Evolutionary conservation across 2,329 filamentous ascomycete species (phyloP).

Genomic region (Apiospora arundinis): DNA sequence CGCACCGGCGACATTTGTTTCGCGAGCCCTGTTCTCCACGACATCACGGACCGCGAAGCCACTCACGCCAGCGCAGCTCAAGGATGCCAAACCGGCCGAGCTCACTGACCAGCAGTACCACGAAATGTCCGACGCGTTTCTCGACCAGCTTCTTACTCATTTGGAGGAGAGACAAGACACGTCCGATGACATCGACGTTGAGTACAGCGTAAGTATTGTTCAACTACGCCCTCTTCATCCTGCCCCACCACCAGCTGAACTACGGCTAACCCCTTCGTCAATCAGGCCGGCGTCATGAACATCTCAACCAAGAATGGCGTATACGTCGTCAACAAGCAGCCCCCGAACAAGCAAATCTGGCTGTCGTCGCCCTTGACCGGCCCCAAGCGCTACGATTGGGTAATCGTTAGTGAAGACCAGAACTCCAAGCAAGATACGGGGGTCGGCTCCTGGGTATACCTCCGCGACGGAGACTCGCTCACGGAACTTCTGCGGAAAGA

Average conservation of each 20-base stretch:
- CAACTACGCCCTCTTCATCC: constrained; percentile 19
- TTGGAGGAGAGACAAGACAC: constrained; percentile 80
- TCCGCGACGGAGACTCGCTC: constrained; percentile 80
- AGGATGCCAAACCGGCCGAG: constrained; percentile 56
- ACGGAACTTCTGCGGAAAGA: constrained; percentile 77
- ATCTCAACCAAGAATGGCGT: constrained; percentile 73
- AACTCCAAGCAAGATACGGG: constrained; percentile 80
- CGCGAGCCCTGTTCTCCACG: constrained; percentile 36
- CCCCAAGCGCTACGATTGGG: constrained; percentile 94
- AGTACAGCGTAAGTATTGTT: constrained; percentile 76
- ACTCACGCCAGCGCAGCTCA: constrained; percentile 44
- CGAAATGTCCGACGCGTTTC: constrained; percentile 75
- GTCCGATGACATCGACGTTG: constrained; percentile 80
- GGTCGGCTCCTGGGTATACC: constrained; percentile 83
- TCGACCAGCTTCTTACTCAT: constrained; percentile 61
- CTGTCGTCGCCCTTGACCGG: constrained; percentile 89
- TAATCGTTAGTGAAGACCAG: constrained; percentile 74
- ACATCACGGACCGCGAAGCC: constrained; percentile 47
- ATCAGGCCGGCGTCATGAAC: constrained; percentile 83
- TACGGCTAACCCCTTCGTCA: not conserved
- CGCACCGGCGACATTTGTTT: not conserved
- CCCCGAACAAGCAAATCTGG: constrained; percentile 98
- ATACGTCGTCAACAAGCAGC: constrained; percentile 98
- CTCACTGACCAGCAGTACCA: constrained; percentile 78
- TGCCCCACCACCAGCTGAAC: not conserved